Conservation (phyloP, 441 rosid genomes). For the Sinapis alba region DNA sequence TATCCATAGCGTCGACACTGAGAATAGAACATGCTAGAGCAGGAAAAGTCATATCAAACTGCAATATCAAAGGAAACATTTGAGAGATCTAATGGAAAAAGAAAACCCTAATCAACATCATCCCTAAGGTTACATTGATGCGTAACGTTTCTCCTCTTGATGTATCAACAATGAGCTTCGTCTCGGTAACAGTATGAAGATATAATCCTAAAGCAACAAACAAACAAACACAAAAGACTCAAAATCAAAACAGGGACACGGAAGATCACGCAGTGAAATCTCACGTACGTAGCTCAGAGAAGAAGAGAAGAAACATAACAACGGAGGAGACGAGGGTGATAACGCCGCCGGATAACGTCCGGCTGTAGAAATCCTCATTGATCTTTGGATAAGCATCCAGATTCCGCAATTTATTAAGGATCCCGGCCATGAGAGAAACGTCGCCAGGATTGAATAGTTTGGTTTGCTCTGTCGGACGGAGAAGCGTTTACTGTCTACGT, state of each 20-base stretch:
- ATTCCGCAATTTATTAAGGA: slow-evolving; percentile 69
- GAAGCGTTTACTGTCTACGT: neutral
- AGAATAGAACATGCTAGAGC: slow-evolving; percentile 92
- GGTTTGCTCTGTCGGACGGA: slow-evolving; percentile 15
- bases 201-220: slow-evolving; percentile 63
- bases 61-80: slow-evolving; percentile 41
- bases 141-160: slow-evolving; percentile 91
- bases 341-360: slow-evolving; percentile 89
- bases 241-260: neutral
- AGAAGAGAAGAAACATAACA: slow-evolving; percentile 90
- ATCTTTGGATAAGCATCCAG: slow-evolving; percentile 92
- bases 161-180: slow-evolving; percentile 90
- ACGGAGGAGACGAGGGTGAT: slow-evolving; percentile 85
- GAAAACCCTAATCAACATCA: neutral
- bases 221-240: neutral
- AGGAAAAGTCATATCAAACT: slow-evolving; percentile 96
- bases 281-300: slow-evolving; percentile 89
- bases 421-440: slow-evolving; percentile 54
- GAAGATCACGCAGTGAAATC: neutral
- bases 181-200: slow-evolving; percentile 79
- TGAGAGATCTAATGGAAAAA: neutral
- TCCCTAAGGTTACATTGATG: slow-evolving; percentile 52
- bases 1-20: slow-evolving; percentile 96
- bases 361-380: slow-evolving; percentile 95
- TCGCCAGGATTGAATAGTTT: slow-evolving; percentile 1